Evolutionary conservation across 2,329 filamentous ascomycete species (phyloP).

Genomic region (Cercospora brassicicola): DNA sequence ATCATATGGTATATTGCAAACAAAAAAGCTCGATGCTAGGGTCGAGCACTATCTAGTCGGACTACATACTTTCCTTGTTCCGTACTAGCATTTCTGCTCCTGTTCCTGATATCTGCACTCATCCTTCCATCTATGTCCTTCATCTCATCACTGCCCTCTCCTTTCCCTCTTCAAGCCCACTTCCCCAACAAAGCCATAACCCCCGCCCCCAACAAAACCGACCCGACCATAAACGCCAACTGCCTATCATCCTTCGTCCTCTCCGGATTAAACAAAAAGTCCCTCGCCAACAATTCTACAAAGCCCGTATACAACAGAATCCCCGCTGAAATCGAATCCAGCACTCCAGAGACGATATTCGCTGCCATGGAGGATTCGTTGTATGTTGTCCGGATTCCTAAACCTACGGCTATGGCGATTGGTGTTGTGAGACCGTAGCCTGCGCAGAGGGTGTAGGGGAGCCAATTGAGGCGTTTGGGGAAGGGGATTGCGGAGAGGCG

Average conservation of each 20-base stretch:
- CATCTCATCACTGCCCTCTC: conserved; percentile 28
- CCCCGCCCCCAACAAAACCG: conserved; percentile 70
- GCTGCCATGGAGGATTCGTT: conserved; percentile 61
- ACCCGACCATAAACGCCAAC: conserved; percentile 87
- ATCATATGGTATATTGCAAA: background rate
- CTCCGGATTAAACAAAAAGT: conserved; percentile 67
- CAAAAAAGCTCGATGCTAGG: background rate
- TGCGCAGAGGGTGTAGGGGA: conserved; percentile 71
- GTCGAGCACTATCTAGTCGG: background rate
- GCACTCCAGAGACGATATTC: conserved; percentile 80
- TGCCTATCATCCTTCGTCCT: conserved; percentile 88
- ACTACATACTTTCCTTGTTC: background rate
- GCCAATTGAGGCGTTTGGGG: conserved; percentile 67
- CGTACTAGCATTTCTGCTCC: background rate
- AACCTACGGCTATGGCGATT: conserved; percentile 77
- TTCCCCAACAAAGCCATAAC: conserved; percentile 82
- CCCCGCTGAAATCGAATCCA: conserved; percentile 83
- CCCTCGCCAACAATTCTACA: conserved; percentile 51
- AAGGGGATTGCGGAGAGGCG: conserved; percentile 76
- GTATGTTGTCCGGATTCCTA: conserved; percentile 69
- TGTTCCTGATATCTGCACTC: too few relatives aligned
- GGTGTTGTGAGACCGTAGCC: conserved; percentile 79
- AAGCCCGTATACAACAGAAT: conserved; percentile 64
- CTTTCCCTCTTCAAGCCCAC: conserved; percentile 64
- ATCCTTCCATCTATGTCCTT: too few relatives aligned